Percentiles rank a stretch among this genome's conserved stretches.
Evolutionary conservation across 805 yeast genomes (phyloP).

Genomic region (Hemisphaericaspora nanyangensis): DNA sequence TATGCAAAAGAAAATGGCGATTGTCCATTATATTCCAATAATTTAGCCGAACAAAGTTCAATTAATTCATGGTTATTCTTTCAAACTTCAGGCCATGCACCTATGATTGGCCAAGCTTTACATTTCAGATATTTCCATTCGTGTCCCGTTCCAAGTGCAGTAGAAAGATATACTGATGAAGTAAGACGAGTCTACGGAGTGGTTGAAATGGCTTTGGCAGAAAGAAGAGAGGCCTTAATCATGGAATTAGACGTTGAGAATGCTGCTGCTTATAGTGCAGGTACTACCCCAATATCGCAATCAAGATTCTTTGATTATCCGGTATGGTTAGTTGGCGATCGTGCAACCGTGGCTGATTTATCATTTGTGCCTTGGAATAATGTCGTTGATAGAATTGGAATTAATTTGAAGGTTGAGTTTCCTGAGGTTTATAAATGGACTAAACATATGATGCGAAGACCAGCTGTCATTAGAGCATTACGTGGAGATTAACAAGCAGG

Average conservation of each 20-base stretch:
- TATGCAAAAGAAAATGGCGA: conserved; percentile 58
- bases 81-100: conserved; percentile 96
- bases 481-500: conserved; percentile 53
- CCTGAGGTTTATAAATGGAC: conserved; percentile 98
- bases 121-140: conserved; percentile 92
- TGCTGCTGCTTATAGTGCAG: conserved; percentile 82
- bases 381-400: conserved; percentile 89
- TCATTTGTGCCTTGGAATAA: conserved; percentile 97
- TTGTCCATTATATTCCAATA: conserved; percentile 78
- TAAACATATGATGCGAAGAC: conserved; percentile 90
- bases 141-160: conserved; percentile 80
- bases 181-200: conserved; percentile 92
- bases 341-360: conserved; percentile 78
- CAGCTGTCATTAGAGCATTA: conserved; percentile 83
- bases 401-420: conserved; percentile 78
- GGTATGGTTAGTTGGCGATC: conserved; percentile 91
- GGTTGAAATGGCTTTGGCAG: conserved; percentile 91
- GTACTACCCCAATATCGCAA: conserved; percentile 82
- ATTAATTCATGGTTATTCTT: conserved; percentile 87
- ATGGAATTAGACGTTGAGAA: conserved; percentile 87
- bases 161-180: conserved; percentile 87
- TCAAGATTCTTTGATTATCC: conserved; percentile 88
- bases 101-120: conserved; percentile 97
- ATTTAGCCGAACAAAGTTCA: conserved; percentile 74
- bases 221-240: conserved; percentile 81